These are phyloP conservation scores for Quercus tomentella DNA, from an alignment of 331 rosid species.

Conservation along the genomic window DNA sequence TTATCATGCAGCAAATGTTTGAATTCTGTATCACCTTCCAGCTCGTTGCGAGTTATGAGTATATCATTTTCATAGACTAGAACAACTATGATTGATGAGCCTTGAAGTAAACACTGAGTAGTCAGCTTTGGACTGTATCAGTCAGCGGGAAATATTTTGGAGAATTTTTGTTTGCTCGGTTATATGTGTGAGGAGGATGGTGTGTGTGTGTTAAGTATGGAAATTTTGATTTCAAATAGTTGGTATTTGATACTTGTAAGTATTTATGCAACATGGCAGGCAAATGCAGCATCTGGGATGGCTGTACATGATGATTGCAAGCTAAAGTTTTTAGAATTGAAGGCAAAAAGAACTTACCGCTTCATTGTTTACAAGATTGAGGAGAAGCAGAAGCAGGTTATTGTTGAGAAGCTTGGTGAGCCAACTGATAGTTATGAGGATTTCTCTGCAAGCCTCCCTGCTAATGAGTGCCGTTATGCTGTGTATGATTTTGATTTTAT, in stretches of 20 bases:
- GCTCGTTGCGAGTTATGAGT: no score
- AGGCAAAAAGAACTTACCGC: conserved; percentile 39
- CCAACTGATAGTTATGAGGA: conserved; percentile 31
- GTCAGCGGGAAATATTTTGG: no score
- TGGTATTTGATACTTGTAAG: not conserved
- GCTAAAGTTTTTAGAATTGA: conserved; percentile 34
- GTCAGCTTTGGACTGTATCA: no score
- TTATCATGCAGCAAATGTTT: no score
- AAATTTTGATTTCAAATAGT: not conserved
- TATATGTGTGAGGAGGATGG: no score
- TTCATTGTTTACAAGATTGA: conserved; percentile 40
- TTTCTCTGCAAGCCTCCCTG: conserved; percentile 34
- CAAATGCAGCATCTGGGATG: conserved; percentile 45
- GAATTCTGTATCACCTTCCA: no score
- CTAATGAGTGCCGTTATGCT: conserved; percentile 40
- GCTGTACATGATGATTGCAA: conserved; percentile 44
- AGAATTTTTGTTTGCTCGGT: not conserved
- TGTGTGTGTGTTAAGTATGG: not conserved
- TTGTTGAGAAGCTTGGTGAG: conserved; percentile 36
- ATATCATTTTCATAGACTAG: no score
- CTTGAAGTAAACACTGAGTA: no score
- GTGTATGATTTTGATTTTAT: conserved; percentile 36
- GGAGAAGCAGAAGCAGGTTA: conserved; percentile 35
- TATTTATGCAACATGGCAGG: conserved; percentile 10
- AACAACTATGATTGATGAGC: no score